Evolutionary conservation across 179 eudicot species (phyloP).

Genomic region (Beta lomatogona): DNA sequence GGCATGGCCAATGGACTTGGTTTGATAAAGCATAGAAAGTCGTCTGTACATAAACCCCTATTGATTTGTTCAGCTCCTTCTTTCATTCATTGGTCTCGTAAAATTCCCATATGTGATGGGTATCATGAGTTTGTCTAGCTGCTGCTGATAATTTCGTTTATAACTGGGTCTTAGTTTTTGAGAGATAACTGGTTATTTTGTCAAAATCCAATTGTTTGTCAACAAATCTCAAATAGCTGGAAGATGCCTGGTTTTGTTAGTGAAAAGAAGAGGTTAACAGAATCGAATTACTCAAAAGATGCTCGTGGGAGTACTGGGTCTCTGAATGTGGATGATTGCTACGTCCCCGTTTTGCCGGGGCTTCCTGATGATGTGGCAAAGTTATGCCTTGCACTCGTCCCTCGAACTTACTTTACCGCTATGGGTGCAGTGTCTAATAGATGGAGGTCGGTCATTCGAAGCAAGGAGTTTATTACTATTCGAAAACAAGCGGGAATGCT

Average conservation of each 20-base stretch:
- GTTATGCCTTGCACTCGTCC: conserved; percentile 81
- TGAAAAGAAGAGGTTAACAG: conserved; percentile 47
- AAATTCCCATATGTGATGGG: conserved; percentile 70
- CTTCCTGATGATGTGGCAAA: conserved; percentile 93
- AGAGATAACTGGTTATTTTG: conserved; percentile 24
- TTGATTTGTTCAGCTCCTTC: conserved; percentile 51
- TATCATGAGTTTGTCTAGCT: conserved; percentile 69
- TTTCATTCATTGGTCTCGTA: conserved; percentile 82
- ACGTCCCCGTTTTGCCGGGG: conserved; percentile 68
- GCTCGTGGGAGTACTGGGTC: conserved; percentile 22
- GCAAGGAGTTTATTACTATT: conserved; percentile 73
- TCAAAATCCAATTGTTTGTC: conserved; percentile 2
- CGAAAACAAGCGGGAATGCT: conserved; percentile 73
- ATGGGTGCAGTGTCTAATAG: conserved; percentile 75
- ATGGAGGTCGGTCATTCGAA: conserved; percentile 81
- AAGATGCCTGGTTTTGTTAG: conserved; percentile 55
- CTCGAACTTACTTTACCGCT: conserved; percentile 58
- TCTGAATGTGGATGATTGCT: conserved; percentile 31
- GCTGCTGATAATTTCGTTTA: conserved; percentile 15
- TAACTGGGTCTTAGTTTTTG: conserved; percentile 23
- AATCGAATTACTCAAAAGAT: conserved; percentile 39
- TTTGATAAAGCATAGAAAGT: conserved; percentile 52
- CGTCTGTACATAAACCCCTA: conserved; percentile 50
- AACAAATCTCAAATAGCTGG: conserved; percentile 7
- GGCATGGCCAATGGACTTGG: conserved; percentile 74